These are phyloP conservation scores for Lepidium sativum DNA, from an alignment of 345 rosid genomes.

Conservation along the genomic window DNA sequence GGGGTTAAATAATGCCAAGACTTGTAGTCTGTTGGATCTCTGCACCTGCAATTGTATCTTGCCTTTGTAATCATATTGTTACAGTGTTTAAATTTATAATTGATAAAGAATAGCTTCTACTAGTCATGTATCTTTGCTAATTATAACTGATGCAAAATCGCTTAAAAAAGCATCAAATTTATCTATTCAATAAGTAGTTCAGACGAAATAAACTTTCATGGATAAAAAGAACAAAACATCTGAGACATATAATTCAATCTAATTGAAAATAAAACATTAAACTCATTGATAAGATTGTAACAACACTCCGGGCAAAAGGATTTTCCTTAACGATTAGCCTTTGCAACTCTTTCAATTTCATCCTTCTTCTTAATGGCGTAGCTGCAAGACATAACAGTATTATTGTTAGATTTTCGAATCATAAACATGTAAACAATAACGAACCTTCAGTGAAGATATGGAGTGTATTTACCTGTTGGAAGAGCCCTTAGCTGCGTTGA, in stretches of 20 bases:
- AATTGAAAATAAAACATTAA: slow-evolving; percentile 4
- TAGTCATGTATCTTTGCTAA: not conserved
- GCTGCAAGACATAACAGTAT: slow-evolving; percentile 18
- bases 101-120: too few species aligned
- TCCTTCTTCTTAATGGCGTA: slow-evolving; percentile 86
- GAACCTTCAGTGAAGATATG: too few species aligned
- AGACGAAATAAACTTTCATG: slow-evolving; percentile 12
- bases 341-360: slow-evolving; percentile 83
- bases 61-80: not conserved
- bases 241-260: slow-evolving; percentile 15
- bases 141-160: not conserved
- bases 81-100: not conserved
- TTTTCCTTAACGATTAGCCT: slow-evolving; percentile 63
- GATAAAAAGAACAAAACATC: slow-evolving; percentile 13
- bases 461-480: slow-evolving; percentile 49
- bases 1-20: not conserved
- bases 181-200: slow-evolving; percentile 12
- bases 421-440: not conserved
- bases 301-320: not conserved
- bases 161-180: slow-evolving; percentile 1
- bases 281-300: slow-evolving; percentile 1
- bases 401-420: not conserved
- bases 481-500: slow-evolving; percentile 85
- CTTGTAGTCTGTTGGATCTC: not conserved
- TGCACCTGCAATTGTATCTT: not conserved